Evolutionary conservation across 2,329 filamentous ascomycete genomes (phyloP), one percentile per base, ranked within the genome.

Genomic region (Volutella citrinella): DNA sequence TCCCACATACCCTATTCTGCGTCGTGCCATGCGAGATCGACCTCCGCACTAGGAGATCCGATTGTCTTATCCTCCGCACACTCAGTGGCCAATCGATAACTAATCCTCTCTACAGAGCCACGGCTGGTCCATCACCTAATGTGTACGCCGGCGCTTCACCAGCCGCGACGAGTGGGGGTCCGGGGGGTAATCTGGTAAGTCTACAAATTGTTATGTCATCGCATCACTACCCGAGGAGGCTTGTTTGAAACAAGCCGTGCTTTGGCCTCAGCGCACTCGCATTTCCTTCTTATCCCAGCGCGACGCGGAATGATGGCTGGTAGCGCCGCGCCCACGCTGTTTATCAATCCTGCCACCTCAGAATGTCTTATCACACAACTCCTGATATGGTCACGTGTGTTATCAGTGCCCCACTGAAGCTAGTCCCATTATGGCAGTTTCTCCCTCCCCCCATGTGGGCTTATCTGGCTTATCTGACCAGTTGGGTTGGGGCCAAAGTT

Each of bases 111-210:
- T 21, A 13, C 27, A 52, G 50, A 48, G 37, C 50, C 27, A 40
- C 44, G 15, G 39, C 38, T 26, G 42, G 36, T 42, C 44, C 41
- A 31, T 37, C 41, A 26, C 44, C 50, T 13, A 49, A 45, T 12
- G 54, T 52, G 35, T 54, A 56, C 32, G 43, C 48, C 15, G 55
- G 51, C 27, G 44, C 55, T 13, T 67, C 66, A 19, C 65, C 60
- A 19, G 64, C 66, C 17, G 64, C 63, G 19, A 66, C 63, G 10
- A 62, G 54, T 42, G 59, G 60, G 34, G 63, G 61, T 32, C 57
- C 57, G 34, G 60, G 55, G 17, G 61, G 61, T 16, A 66, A 60
- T 34, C 48, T 68, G 56, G 66, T 69, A 51, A 57, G 66, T 60
- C 32, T 33, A 21, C 19, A 38, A 40, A 14, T 32, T 28, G 46